phyloP scores from a whole-genome alignment of 129 eudicot species.

The Chrysanthemum seticuspe region DNA sequence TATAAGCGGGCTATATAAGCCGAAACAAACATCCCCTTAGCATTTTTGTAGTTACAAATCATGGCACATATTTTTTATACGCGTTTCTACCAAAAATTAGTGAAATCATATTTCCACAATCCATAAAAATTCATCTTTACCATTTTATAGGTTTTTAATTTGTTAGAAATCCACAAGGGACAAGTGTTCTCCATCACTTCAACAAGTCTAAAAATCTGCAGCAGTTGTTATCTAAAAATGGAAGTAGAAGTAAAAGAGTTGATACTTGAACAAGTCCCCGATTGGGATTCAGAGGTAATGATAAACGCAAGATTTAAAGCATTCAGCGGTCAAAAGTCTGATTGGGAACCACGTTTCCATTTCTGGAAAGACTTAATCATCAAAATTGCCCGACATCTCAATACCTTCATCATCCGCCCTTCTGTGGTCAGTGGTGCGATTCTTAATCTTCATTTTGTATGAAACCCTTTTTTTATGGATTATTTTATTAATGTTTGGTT shows the following conservation, averaged over 20 bases:
- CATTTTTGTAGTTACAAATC: too few species aligned
- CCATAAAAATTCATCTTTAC: too few species aligned
- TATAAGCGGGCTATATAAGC: too few species aligned
- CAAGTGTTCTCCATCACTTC: too few species aligned
- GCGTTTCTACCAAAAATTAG: too few species aligned
- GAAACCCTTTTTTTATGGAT: not conserved
- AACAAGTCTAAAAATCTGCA: not conserved
- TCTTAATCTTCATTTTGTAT: not conserved
- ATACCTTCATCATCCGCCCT: conserved; percentile 55
- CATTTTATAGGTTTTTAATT: too few species aligned
- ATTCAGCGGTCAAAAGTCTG: conserved; percentile 80
- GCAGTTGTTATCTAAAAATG: not conserved
- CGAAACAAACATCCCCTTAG: too few species aligned
- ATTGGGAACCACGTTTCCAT: conserved; percentile 67
- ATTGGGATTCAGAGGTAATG: conserved; percentile 68
- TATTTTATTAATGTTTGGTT: not conserved
- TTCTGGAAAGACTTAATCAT: conserved; percentile 86
- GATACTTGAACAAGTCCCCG: conserved; percentile 34
- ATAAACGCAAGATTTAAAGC: conserved; percentile 63
- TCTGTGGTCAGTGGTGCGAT: conserved; percentile 40
- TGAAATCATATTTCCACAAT: too few species aligned
- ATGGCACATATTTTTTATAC: too few species aligned
- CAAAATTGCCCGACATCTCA: conserved; percentile 57
- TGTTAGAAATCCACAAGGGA: too few species aligned
- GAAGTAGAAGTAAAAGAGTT: conserved; percentile 27